Conservation (phyloP, 2,329 filamentous ascomycete species). For the Bipolaris gigantea region DNA sequence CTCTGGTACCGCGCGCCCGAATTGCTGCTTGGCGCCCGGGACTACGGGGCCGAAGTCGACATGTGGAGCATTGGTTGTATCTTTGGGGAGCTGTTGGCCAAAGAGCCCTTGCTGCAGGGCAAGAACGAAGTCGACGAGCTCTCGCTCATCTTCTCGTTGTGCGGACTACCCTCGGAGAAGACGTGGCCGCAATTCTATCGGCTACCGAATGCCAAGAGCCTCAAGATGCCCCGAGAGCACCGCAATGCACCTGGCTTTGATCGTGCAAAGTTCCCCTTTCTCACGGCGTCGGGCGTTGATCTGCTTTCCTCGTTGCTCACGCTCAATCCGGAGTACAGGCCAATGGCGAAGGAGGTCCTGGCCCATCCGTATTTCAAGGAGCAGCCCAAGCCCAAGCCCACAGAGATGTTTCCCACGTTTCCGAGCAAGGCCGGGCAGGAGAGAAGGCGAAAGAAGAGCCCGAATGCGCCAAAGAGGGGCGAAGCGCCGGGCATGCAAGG, state of each 20-base stretch:
- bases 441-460: slow-evolving; percentile 71
- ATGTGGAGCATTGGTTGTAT: slow-evolving; percentile 98
- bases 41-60: slow-evolving; percentile 78
- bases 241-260: slow-evolving; percentile 56
- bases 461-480: slow-evolving; percentile 80
- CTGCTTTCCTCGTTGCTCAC: slow-evolving; percentile 72
- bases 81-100: slow-evolving; percentile 85
- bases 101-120: slow-evolving; percentile 81
- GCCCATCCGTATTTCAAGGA: slow-evolving; percentile 83
- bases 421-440: slow-evolving; percentile 94
- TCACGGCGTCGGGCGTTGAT: slow-evolving; percentile 73
- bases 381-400: slow-evolving; percentile 85
- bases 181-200: slow-evolving; percentile 85
- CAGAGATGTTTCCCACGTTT: slow-evolving; percentile 94
- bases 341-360: slow-evolving; percentile 73
- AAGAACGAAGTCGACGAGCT: slow-evolving; percentile 92
- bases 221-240: slow-evolving; percentile 62
- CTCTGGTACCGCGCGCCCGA: slow-evolving; percentile 96
- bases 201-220: slow-evolving; percentile 79
- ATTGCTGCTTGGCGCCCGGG: slow-evolving; percentile 76
- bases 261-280: slow-evolving; percentile 75
- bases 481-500: slow-evolving; percentile 54
- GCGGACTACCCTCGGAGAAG: slow-evolving; percentile 80
- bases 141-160: slow-evolving; percentile 77
- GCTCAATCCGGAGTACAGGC: slow-evolving; percentile 72